These are phyloP conservation scores for Alternaria ventricosa DNA, from an alignment of 2,329 filamentous ascomycete species.

Conservation along the genomic window DNA sequence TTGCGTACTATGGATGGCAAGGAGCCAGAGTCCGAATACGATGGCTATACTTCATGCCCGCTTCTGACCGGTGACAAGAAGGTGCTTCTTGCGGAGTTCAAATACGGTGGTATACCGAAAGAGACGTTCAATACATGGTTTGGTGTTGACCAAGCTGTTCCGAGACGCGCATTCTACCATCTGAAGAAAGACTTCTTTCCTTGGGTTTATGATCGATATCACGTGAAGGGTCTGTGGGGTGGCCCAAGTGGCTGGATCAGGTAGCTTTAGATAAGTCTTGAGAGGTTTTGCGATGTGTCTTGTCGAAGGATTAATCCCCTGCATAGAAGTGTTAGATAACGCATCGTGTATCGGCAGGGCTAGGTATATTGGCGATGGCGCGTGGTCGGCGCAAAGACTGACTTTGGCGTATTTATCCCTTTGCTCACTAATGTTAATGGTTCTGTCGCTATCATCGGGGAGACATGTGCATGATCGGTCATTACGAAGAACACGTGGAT, in stretches of 20 bases:
- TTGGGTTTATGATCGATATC: constrained; percentile 67
- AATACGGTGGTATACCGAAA: constrained; percentile 67
- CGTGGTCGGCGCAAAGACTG: not conserved
- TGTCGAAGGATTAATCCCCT: not conserved
- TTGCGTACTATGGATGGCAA: constrained; percentile 36
- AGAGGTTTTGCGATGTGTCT: not conserved
- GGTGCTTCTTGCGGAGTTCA: constrained; percentile 69
- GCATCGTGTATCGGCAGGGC: not conserved
- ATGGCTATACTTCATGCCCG: constrained; percentile 51
- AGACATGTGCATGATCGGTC: not conserved
- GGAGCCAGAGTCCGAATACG: constrained; percentile 32
- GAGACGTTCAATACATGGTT: constrained; percentile 64
- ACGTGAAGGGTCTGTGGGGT: constrained; percentile 68
- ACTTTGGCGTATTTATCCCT: not conserved
- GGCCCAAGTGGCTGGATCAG: constrained; percentile 61
- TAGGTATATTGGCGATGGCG: not conserved
- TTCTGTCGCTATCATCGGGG: not conserved
- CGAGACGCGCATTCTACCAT: constrained; percentile 65
- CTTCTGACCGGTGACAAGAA: constrained; percentile 61
- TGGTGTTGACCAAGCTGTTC: constrained; percentile 64
- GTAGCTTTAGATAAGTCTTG: constrained; percentile 4
- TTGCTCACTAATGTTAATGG: not conserved
- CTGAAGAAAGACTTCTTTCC: constrained; percentile 72
- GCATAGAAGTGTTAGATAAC: not conserved
- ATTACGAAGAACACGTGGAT: not conserved